A percentile compares a stretch with the other conserved stretches of the same genome.
Conservation (phyloP, 1,284 basidiomycete species). For the Cryptococcus sp. region DNA sequence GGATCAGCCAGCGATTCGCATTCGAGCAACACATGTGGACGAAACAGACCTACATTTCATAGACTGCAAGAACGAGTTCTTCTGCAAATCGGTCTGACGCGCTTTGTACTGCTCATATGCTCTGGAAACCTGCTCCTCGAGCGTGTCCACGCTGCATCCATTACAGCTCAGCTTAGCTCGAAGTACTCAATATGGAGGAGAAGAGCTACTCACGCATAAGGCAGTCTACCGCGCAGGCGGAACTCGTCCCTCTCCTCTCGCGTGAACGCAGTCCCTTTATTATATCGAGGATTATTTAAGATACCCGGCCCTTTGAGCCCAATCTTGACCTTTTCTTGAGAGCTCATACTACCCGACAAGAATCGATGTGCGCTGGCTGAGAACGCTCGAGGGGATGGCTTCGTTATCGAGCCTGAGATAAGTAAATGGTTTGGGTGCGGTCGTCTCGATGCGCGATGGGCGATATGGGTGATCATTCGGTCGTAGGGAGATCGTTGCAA, state of each 20-base stretch:
- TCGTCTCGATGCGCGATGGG: too few relatives aligned
- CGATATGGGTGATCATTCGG: too few relatives aligned
- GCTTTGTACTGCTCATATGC: constrained; percentile 60
- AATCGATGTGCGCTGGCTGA: too few relatives aligned
- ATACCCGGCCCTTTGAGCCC: constrained; percentile 61
- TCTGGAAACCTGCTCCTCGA: constrained; percentile 69
- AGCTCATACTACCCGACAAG: too few relatives aligned
- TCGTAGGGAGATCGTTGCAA: too few relatives aligned
- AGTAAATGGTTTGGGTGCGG: too few relatives aligned
- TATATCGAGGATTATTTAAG: constrained; percentile 62
- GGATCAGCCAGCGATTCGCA: constrained; percentile 1
- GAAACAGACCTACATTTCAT: constrained; percentile 56
- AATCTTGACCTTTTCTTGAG: constrained; percentile 18
- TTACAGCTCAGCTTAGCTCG: background rate
- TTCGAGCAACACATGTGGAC: background rate
- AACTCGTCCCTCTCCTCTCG: constrained; percentile 66
- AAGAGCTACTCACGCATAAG: constrained; percentile 46
- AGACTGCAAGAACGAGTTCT: constrained; percentile 68
- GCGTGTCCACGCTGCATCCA: constrained; percentile 61
- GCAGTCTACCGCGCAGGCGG: constrained; percentile 69
- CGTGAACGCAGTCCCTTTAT: constrained; percentile 68
- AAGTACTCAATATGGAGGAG: background rate
- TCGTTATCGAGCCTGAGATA: too few relatives aligned
- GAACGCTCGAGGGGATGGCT: too few relatives aligned
- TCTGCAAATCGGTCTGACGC: constrained; percentile 59